Evolutionary conservation across 179 eudicot species (phyloP).

Genomic region (Corrigiola litoralis): DNA sequence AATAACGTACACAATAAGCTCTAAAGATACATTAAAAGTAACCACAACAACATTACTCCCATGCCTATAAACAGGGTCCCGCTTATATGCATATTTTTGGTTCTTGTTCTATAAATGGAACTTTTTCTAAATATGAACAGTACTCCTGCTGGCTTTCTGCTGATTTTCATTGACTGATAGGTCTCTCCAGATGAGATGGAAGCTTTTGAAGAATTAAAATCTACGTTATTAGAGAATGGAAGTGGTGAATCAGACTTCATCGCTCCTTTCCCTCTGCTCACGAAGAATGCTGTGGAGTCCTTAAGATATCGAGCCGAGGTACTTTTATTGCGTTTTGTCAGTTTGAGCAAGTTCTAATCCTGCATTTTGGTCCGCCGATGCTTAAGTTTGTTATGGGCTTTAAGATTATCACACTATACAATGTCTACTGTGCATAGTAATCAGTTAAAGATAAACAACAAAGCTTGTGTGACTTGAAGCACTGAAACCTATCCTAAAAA

Average conservation of each 20-base stretch:
- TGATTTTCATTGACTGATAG: conserved; percentile 32
- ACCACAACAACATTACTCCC: too few relatives aligned
- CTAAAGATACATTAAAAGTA: too few relatives aligned
- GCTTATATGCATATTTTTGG: too few relatives aligned
- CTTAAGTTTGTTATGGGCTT: neutral
- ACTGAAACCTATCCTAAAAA: too few relatives aligned
- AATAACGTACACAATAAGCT: too few relatives aligned
- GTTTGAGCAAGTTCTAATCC: neutral
- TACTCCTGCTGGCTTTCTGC: neutral
- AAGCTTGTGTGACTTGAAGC: too few relatives aligned
- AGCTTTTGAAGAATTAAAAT: conserved; percentile 67
- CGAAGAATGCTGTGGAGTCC: conserved; percentile 85
- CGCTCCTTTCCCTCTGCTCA: conserved; percentile 80
- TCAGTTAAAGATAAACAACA: too few relatives aligned
- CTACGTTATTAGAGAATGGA: conserved; percentile 53
- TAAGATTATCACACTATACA: neutral
- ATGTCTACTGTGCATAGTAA: too few relatives aligned
- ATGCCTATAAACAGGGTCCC: too few relatives aligned
- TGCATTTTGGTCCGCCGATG: neutral
- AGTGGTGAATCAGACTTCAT: conserved; percentile 50
- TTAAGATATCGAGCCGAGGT: conserved; percentile 97
- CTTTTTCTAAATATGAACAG: neutral
- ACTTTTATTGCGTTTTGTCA: conserved; percentile 2
- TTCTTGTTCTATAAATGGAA: neutral
- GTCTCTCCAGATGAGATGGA: conserved; percentile 81